Evolutionary conservation across 257 asterid genomes (phyloP), one percentile per base, ranked within the genome.

Genomic region (Solanum bulbocastanum): DNA sequence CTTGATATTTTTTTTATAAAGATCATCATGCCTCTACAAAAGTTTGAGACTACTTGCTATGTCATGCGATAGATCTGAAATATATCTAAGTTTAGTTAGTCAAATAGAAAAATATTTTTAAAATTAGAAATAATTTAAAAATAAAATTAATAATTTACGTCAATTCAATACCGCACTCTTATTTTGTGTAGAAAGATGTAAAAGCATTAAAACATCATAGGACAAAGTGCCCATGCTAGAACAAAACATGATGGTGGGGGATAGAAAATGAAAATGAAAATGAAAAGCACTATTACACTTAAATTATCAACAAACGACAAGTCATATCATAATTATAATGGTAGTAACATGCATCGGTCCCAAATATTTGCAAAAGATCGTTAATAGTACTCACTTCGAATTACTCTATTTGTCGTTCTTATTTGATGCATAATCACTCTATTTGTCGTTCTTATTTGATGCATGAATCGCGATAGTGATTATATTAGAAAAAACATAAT

Each of bases 21-120:
- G 11, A 56, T 3, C 8, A 0, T 15, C 23, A 49, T 49, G 22
- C 2, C 20, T 1, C 0, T 56, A 56, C 25, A 18, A 56, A 0
- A 56, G 0, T 20, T 56, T 20, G 2, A 18, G 8, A 56, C 4
- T 0, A 56, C 3, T 56, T 56, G 1, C 1, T 3, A 1, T 56
- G 25, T 7, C 65, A 56, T 1, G 8, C 3, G 1, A 20, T 2
- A 20, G 0, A 3, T 7, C 25, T 0, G 8, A 20, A 2, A 5
- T 20, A 1, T 56, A 0, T 1, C 65, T 56, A 56, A 56, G 0
- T 56, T 20, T 6, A 56, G 2, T 20, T 20, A 20, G 2, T 56
- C 25, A 56, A 56, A 56, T 1, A 3, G 0, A 52, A 1, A 0
- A 52, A 52, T 56, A 18, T 18, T 56, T 46, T 52, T 52, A 2